phyloP scores from a whole-genome alignment of 345 rosid genomes.

The Balakata baccata region DNA sequence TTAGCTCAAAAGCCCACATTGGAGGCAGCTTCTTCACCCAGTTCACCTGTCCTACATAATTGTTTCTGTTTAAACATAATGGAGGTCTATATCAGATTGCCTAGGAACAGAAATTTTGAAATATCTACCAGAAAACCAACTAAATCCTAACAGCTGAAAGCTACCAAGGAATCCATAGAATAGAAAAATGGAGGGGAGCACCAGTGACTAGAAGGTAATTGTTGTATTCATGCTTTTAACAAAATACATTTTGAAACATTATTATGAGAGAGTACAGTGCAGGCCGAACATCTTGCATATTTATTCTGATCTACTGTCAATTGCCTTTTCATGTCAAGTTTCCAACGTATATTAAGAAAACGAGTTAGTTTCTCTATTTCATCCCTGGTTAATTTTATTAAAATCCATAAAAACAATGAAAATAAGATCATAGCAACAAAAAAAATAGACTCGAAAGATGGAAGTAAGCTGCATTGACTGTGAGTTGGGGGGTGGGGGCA shows the following conservation, averaged over 20 bases:
- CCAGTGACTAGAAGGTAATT: not conserved
- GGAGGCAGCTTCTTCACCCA: constrained; percentile 35
- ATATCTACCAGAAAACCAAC: constrained; percentile 2
- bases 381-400: not conserved
- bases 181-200: not conserved
- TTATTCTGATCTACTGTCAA: not conserved
- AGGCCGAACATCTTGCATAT: not conserved
- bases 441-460: not conserved
- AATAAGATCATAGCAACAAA: not conserved
- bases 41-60: constrained; percentile 30
- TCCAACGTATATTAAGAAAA: not conserved
- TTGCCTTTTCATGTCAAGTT: not conserved
- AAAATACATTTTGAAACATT: constrained; percentile 1
- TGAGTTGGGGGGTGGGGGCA: too few species aligned
- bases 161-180: not conserved
- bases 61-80: constrained; percentile 34
- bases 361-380: not conserved
- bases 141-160: constrained; percentile 1
- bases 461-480: not conserved
- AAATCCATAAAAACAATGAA: not conserved
- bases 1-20: constrained; percentile 39
- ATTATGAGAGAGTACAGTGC: not conserved
- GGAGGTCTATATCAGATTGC: constrained; percentile 35
- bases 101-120: constrained; percentile 22
- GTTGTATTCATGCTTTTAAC: not conserved